Evolutionary conservation across 2,329 filamentous ascomycete species (phyloP).

Genomic region (Talaromyces piceae): DNA sequence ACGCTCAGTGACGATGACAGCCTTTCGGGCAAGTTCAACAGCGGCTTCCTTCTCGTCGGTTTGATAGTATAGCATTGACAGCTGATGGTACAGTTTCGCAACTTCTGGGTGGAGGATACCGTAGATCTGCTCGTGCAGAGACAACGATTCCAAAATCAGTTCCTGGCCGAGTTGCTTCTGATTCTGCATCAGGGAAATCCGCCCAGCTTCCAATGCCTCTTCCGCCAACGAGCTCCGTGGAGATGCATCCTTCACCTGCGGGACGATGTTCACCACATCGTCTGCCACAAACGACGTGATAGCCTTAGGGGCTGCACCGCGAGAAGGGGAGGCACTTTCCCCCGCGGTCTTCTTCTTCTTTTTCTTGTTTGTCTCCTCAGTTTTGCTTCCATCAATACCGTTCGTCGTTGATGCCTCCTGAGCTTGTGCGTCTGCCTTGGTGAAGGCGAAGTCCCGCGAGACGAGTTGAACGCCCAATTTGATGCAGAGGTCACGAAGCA

Average conservation of each 20-base stretch:
- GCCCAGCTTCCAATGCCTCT: slow-evolving; percentile 89
- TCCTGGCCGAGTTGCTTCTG: slow-evolving; percentile 96
- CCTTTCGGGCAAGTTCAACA: slow-evolving; percentile 91
- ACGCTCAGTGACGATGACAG: slow-evolving; percentile 89
- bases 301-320: slow-evolving; percentile 35
- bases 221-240: slow-evolving; percentile 87
- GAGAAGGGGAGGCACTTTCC: slow-evolving; percentile 43
- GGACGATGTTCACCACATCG: slow-evolving; percentile 88
- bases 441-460: slow-evolving; percentile 68
- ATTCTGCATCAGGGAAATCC: slow-evolving; percentile 90
- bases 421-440: slow-evolving; percentile 32
- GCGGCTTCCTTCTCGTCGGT: slow-evolving; percentile 96
- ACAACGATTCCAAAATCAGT: slow-evolving; percentile 88
- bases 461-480: slow-evolving; percentile 86
- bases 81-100: slow-evolving; percentile 84
- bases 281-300: slow-evolving; percentile 67
- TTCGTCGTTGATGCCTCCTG: slow-evolving; percentile 32
- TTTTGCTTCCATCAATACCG: slow-evolving; percentile 22
- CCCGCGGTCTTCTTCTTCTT: slow-evolving; percentile 51
- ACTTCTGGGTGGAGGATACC: slow-evolving; percentile 96
- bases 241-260: slow-evolving; percentile 86
- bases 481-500: slow-evolving; percentile 80
- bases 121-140: slow-evolving; percentile 96
- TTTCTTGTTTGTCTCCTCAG: slow-evolving; percentile 34
- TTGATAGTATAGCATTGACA: slow-evolving; percentile 95